Conservation (phyloP, 257 asterid genomes). For the Solanum arcanum region DNA sequence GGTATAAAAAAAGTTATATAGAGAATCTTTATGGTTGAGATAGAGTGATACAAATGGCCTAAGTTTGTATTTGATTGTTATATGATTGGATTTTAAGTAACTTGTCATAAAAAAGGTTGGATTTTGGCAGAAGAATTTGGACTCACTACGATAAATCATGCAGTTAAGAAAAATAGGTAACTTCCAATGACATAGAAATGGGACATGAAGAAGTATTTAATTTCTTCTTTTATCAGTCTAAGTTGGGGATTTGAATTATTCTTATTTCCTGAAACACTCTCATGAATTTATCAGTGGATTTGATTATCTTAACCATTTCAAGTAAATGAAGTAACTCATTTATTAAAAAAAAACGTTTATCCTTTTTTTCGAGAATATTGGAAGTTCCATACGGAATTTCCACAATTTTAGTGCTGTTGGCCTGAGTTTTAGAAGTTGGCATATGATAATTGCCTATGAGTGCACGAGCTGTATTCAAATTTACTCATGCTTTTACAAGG, state of each 20-base stretch:
- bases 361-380: not conserved
- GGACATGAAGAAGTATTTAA: not conserved
- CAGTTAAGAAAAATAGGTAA: not conserved
- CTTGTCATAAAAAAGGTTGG: not conserved
- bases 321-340: not conserved
- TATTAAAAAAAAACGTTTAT: not conserved
- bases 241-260: not conserved
- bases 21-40: not conserved
- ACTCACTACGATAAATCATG: not conserved
- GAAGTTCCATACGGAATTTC: not conserved
- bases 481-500: not conserved
- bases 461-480: not conserved
- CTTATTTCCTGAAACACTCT: not conserved
- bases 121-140: not conserved
- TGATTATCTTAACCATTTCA: not conserved
- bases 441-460: not conserved
- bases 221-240: not conserved
- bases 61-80: not conserved
- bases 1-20: not conserved
- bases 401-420: not conserved
- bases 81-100: not conserved
- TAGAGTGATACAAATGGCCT: not conserved
- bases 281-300: not conserved
- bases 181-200: not conserved
- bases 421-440: not conserved